A percentile compares a stretch with the other conserved stretches of the same genome.
Conservation (phyloP, 2,329 filamentous ascomycete genomes). For the Beauveria rudraprayagi region DNA sequence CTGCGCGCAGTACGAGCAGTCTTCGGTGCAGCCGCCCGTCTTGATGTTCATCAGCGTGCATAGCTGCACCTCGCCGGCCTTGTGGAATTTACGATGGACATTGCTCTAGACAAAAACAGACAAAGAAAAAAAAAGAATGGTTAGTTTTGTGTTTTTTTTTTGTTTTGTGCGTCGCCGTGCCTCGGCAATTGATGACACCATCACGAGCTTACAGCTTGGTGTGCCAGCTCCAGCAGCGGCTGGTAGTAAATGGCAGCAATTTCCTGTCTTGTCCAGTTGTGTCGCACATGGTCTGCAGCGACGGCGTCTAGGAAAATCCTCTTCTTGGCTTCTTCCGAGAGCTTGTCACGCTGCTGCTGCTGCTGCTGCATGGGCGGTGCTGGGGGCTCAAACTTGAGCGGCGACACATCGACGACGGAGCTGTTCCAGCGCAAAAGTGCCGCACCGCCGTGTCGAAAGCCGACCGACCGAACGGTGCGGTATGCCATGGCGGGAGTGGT, state of each 20-base stretch:
- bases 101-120: constrained; percentile 44
- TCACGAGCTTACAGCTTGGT: constrained; percentile 53
- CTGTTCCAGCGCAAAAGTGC: constrained; percentile 12
- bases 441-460: constrained; percentile 7
- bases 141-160: background rate
- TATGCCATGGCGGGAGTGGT: constrained; percentile 9
- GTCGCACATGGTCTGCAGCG: constrained; percentile 52
- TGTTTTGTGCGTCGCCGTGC: background rate
- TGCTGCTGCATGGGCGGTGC: background rate
- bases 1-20: constrained; percentile 89
- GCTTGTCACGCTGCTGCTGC: background rate
- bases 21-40: constrained; percentile 83
- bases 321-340: constrained; percentile 10
- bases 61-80: constrained; percentile 76
- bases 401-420: constrained; percentile 9
- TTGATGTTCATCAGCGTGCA: constrained; percentile 98
- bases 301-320: constrained; percentile 44
- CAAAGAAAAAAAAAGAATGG: background rate
- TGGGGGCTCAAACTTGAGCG: constrained; percentile 9
- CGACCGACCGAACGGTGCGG: constrained; percentile 1
- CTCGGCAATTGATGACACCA: background rate
- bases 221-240: constrained; percentile 70
- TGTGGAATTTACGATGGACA: constrained; percentile 78
- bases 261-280: constrained; percentile 74
- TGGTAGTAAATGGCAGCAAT: constrained; percentile 75